Base-by-base conservation (phyloP, 2,329 filamentous ascomycete species). In the Talaromyces sp. region DNA sequence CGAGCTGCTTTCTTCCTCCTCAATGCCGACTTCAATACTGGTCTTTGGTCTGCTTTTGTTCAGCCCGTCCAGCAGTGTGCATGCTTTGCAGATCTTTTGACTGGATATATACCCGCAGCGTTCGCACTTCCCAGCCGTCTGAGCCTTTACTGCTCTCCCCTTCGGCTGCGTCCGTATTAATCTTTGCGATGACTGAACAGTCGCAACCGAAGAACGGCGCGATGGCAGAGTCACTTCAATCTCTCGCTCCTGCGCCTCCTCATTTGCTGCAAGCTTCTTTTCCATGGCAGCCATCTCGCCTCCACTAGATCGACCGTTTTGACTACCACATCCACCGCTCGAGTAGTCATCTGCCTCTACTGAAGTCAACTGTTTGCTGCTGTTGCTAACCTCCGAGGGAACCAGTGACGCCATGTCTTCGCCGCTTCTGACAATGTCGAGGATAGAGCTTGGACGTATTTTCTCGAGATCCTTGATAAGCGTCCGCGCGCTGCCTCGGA, bases 401-500 rank as follows among this genome's bases (percentile, higher is more conserved):
- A 94, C 90, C n/a, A 97, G 79, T 60, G 85, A 86, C 10, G 92
- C 93, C 90, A 99, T 96, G 65, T 97, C 94, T 74, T 97, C 93
- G 41, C 94, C 94, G 70, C 92, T 97, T 61, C 89, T 84, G 29
- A 99, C 93, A 57, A 99, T 91, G 72, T 99, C 94, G 59, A 99
- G 73, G 56, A 99, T 97, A 3, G 93, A 92, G 69, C 92, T 97
- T 1, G 94, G 93, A 2, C 94, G 84, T 8, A 99, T 91, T 67
- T 89, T 89, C 76, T 99, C 94, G 32, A 99, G 79, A 67, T 93
- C 96, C 78, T 99, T 99, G 75, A 99, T 96, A 61, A 99, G 78
- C 27, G 88, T 90, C 64, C 94, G 85, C 2, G 94, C 94, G 66
- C 91, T 96, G 3, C 94, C 94, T 61, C 94, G 84, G 72, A 99